Conservation (phyloP, 495 filamentous ascomycete genomes). For the Sporormia fimetaria region DNA sequence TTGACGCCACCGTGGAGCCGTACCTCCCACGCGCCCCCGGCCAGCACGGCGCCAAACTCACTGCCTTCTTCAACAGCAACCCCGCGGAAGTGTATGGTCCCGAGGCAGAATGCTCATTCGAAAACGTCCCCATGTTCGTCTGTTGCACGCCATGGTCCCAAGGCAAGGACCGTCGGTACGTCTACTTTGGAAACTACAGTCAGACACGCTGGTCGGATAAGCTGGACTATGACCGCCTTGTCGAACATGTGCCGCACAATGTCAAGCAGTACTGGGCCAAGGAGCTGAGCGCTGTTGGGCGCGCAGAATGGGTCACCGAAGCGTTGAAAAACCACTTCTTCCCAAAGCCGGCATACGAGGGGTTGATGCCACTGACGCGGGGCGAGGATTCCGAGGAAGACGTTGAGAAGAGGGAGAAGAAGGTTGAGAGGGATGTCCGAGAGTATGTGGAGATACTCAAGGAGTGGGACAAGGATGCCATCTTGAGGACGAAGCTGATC, state of each 20-base stretch:
- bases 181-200: conserved; percentile 31
- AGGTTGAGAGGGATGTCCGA: conserved; percentile 18
- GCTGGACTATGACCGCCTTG: conserved; percentile 30
- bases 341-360: conserved; percentile 28
- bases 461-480: conserved; percentile 28
- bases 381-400: conserved; percentile 3
- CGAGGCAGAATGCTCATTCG: conserved; percentile 14
- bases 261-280: conserved; percentile 30
- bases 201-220: conserved; percentile 31
- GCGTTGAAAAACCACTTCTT: conserved; percentile 31
- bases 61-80: conserved; percentile 30
- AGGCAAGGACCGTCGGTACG: conserved; percentile 12
- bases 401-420: conserved; percentile 11
- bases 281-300: conserved; percentile 17
- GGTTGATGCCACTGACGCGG: conserved; percentile 1
- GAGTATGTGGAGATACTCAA: conserved; percentile 23
- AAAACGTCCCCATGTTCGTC: conserved; percentile 29
- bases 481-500: conserved; percentile 21
- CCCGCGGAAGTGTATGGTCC: conserved; percentile 14
- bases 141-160: conserved; percentile 2
- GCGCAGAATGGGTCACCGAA: conserved; percentile 30
- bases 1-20: conserved; percentile 28
- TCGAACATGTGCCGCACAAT: conserved; percentile 24
- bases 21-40: conserved; percentile 28
- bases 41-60: conserved; percentile 32